phyloP scores from a whole-genome alignment of 2,329 filamentous ascomycete species.

The Furcasterigmium sp. region DNA sequence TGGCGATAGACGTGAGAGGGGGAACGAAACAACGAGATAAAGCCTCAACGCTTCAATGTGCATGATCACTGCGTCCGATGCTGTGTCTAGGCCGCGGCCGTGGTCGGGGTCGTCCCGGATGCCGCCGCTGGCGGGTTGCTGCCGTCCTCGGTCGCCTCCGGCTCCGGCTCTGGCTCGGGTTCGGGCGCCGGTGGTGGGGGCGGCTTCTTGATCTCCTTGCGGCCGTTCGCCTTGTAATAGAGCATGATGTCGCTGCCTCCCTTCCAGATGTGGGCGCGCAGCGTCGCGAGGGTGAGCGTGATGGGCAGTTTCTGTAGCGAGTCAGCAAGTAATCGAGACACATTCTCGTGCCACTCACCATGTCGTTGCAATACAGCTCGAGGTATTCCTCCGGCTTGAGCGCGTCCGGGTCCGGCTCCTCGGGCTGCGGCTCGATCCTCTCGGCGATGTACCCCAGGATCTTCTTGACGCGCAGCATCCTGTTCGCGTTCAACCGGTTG shows the following conservation, averaged over 20 bases:
- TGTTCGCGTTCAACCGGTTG: constrained; percentile 89
- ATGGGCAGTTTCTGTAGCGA: constrained; percentile 57
- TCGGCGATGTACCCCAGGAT: constrained; percentile 90
- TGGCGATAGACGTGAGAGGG: not conserved
- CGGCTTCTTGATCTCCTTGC: constrained; percentile 51
- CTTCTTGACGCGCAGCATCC: constrained; percentile 94
- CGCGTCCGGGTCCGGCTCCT: constrained; percentile 51
- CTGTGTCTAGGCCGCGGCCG: not conserved
- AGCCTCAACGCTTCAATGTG: constrained; percentile 3
- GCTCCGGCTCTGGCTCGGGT: constrained; percentile 4
- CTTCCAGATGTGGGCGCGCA: constrained; percentile 90
- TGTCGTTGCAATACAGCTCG: constrained; percentile 90
- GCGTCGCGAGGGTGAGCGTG: constrained; percentile 88
- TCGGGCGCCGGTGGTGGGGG: constrained; percentile 11
- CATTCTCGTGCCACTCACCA: constrained; percentile 50
- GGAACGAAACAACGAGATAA: not conserved
- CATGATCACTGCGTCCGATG: not conserved
- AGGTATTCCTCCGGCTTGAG: constrained; percentile 87
- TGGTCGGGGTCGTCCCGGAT: not conserved
- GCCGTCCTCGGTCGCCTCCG: not conserved
- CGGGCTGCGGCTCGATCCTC: constrained; percentile 70
- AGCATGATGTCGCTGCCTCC: constrained; percentile 89
- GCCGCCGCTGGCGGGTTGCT: not conserved
- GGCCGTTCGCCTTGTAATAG: constrained; percentile 89
- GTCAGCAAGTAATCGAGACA: not conserved